Percentiles rank a stretch among this genome's conserved stretches.
These are phyloP conservation scores for Cercospora sojina DNA, from an alignment of 2,329 filamentous ascomycete genomes.

Conservation along the genomic window DNA sequence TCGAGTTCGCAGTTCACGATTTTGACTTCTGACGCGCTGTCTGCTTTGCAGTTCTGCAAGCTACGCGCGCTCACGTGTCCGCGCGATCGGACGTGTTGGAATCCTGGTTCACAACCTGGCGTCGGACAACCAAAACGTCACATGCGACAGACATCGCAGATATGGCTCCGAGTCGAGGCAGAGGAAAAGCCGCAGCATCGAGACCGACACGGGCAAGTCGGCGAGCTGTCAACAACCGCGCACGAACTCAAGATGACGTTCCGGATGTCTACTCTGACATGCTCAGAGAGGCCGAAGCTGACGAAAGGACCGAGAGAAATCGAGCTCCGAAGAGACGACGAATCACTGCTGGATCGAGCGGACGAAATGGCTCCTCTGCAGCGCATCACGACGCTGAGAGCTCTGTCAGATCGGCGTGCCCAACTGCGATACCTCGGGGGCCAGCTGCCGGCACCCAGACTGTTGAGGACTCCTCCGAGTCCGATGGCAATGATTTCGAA, in stretches of 20 bases:
- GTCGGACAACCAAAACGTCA: not conserved
- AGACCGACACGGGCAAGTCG: constrained; percentile 10
- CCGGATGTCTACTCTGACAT: constrained; percentile 34
- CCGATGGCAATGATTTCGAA: constrained; percentile 56
- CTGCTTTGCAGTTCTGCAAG: not conserved
- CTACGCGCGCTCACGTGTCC: not conserved
- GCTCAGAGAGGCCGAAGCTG: constrained; percentile 32
- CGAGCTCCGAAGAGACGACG: constrained; percentile 35
- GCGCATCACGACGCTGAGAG: not conserved
- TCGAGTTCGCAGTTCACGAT: not conserved
- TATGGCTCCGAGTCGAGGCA: constrained; percentile 37
- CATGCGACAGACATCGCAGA: not conserved
- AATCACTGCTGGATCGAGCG: constrained; percentile 9
- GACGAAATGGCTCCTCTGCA: not conserved
- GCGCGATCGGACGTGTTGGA: not conserved
- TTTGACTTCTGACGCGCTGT: not conserved
- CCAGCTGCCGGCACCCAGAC: constrained; percentile 26
- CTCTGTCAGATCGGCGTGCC: not conserved
- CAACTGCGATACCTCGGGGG: not conserved
- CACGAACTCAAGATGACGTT: constrained; percentile 11
- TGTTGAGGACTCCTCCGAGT: constrained; percentile 34
- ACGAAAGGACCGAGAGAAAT: constrained; percentile 17
- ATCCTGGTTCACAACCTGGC: not conserved
- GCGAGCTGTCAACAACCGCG: constrained; percentile 20
- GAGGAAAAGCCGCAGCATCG: constrained; percentile 23